Evolutionary conservation across 352 stramenopile species (phyloP).

Genomic region (Saprolegnia parasitica): DNA sequence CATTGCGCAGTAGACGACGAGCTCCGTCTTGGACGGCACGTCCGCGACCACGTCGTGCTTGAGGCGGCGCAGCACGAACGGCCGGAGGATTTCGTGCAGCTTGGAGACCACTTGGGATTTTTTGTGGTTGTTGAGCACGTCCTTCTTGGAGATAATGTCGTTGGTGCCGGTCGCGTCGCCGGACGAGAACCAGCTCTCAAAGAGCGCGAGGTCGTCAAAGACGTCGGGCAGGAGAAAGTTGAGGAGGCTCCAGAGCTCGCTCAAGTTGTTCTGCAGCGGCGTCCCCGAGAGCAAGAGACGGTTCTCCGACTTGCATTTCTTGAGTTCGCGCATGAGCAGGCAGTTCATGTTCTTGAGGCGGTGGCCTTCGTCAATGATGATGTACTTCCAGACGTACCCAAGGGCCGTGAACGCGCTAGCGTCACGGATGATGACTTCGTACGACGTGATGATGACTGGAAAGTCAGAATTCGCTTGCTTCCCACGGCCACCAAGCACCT

Average conservation of each 20-base stretch:
- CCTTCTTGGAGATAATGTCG: slow-evolving; percentile 32
- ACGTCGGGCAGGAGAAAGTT: slow-evolving; percentile 97
- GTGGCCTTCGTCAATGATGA: slow-evolving; percentile 98
- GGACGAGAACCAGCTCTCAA: slow-evolving; percentile 98
- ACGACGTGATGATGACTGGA: slow-evolving; percentile 84
- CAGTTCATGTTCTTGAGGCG: slow-evolving; percentile 98
- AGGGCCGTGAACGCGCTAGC: slow-evolving; percentile 47
- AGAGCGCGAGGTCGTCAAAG: slow-evolving; percentile 97
- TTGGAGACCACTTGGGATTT: slow-evolving; percentile 93
- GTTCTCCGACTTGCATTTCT: slow-evolving; percentile 89
- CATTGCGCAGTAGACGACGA: slow-evolving; percentile 97
- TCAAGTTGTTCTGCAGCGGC: slow-evolving; percentile 97
- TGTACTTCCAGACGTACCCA: slow-evolving; percentile 89
- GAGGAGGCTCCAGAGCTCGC: slow-evolving; percentile 97
- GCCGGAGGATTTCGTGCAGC: slow-evolving; percentile 95
- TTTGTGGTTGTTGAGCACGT: slow-evolving; percentile 90
- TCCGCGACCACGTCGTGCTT: slow-evolving; percentile 92
- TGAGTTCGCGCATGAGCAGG: slow-evolving; percentile 92
- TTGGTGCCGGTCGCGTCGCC: slow-evolving; percentile 69
- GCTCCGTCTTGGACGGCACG: slow-evolving; percentile 96
- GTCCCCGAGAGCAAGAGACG: slow-evolving; percentile 94
- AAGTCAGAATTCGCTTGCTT: slow-evolving; percentile 62
- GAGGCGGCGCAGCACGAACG: slow-evolving; percentile 95
- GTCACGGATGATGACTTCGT: slow-evolving; percentile 82
- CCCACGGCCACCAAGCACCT: slow-evolving; percentile 43